phyloP scores from a whole-genome alignment of 108 stramenopile species.

The Discostella stelligeroides region DNA sequence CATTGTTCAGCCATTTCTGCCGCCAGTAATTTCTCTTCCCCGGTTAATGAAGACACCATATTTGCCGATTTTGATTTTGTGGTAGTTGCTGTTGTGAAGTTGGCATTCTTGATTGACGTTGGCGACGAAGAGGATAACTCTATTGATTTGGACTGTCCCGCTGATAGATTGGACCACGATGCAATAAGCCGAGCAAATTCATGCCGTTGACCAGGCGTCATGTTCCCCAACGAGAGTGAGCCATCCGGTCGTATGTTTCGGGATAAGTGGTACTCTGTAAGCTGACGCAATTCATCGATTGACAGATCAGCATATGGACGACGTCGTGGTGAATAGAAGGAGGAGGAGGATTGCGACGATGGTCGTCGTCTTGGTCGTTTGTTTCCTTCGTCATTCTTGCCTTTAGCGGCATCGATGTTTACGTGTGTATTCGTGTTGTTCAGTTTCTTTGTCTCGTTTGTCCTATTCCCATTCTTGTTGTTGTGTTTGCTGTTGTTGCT shows the following conservation, averaged over 20 bases:
- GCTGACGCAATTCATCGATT: conserved; percentile 17
- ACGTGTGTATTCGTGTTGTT: no score
- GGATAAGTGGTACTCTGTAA: conserved; percentile 19
- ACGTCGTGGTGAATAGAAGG: neutral
- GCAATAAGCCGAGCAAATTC: conserved; percentile 23
- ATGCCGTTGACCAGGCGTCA: conserved; percentile 23
- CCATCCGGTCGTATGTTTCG: conserved; percentile 14
- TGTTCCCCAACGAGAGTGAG: neutral
- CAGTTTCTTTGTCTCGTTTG: no score
- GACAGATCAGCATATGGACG: conserved; percentile 9
- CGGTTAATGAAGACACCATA: neutral
- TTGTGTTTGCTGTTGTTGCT: neutral
- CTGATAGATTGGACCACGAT: conserved; percentile 27
- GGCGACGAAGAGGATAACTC: neutral
- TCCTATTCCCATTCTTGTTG: conserved; percentile 1
- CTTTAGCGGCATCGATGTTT: no score
- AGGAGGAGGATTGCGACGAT: no score
- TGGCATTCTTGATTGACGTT: neutral
- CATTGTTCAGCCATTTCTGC: conserved; percentile 45
- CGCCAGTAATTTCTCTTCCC: conserved; percentile 21
- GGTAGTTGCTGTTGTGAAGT: neutral
- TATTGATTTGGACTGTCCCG: neutral
- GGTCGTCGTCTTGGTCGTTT: no score
- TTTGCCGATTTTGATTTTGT: neutral
- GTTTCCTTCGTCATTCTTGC: no score